Percentiles rank a stretch among this genome's conserved stretches.
Evolutionary conservation across 768 basidiomycete genomes (phyloP).

Genomic region (Suillus bovinus): DNA sequence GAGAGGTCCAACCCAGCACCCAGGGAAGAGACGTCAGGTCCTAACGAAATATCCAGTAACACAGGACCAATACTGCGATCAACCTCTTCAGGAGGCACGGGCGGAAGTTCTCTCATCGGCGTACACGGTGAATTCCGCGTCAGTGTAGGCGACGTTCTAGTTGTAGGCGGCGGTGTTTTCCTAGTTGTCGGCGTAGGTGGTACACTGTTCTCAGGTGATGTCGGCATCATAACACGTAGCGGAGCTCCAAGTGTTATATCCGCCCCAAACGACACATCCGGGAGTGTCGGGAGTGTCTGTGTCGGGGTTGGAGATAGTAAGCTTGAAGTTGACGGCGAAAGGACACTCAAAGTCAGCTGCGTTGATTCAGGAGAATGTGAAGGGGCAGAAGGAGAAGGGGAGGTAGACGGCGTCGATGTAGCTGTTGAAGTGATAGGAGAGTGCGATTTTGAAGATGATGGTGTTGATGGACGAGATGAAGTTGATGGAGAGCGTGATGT

Average conservation of each 20-base stretch:
- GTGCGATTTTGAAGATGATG: slow-evolving; percentile 8
- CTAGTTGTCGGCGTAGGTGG: not conserved
- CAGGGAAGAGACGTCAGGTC: slow-evolving; percentile 13
- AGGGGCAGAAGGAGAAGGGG: slow-evolving; percentile 9
- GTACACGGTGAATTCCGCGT: not conserved
- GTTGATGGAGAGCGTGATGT: slow-evolving; percentile 19
- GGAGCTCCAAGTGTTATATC: slow-evolving; percentile 20
- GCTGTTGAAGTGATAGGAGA: slow-evolving; percentile 1
- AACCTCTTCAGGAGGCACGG: not conserved
- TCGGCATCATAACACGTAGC: not conserved
- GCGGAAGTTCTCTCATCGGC: not conserved
- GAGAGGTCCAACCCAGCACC: slow-evolving; percentile 10
- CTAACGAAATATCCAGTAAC: slow-evolving; percentile 17
- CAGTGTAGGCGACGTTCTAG: not conserved
- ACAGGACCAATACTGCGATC: not conserved
- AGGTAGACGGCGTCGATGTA: slow-evolving; percentile 6
- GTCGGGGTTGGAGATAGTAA: not conserved
- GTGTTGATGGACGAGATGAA: slow-evolving; percentile 19
- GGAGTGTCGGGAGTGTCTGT: slow-evolving; percentile 9
- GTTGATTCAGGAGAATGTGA: slow-evolving; percentile 6
- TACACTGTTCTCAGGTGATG: not conserved
- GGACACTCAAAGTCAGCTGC: not conserved
- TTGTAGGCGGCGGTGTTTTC: not conserved
- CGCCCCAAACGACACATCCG: slow-evolving; percentile 21
- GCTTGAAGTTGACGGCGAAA: not conserved